phyloP scores from a whole-genome alignment of 2,329 filamentous ascomycete species.

The Trichoderma simmonsii region DNA sequence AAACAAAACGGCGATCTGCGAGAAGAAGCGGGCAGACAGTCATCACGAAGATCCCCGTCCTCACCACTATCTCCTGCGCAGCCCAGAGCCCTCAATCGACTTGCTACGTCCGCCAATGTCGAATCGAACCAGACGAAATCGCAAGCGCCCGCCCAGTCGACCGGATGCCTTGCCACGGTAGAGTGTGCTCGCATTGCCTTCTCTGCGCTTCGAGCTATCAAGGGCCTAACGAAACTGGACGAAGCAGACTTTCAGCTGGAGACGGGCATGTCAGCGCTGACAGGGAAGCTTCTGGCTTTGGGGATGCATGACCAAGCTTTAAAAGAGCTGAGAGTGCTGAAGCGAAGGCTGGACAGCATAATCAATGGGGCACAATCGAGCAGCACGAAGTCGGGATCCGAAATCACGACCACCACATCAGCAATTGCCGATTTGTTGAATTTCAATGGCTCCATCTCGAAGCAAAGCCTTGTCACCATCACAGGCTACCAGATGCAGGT shows the following conservation, averaged over 20 bases:
- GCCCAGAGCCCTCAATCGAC: constrained; percentile 58
- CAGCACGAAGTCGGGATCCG: constrained; percentile 27
- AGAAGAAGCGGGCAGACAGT: constrained; percentile 38
- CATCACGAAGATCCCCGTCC: constrained; percentile 54
- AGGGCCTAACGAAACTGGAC: constrained; percentile 51
- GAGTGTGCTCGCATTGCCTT: constrained; percentile 71
- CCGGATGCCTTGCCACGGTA: constrained; percentile 54
- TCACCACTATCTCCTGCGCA: constrained; percentile 60
- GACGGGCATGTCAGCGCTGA: constrained; percentile 66
- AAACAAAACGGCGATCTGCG: constrained; percentile 33
- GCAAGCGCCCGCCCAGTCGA: constrained; percentile 32
- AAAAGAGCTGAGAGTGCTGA: constrained; percentile 66
- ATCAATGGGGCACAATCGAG: constrained; percentile 32
- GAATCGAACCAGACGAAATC: constrained; percentile 34
- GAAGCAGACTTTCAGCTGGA: constrained; percentile 68
- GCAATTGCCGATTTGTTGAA: constrained; percentile 58
- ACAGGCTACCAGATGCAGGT: constrained; percentile 63
- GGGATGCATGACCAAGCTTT: constrained; percentile 65
- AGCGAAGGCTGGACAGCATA: constrained; percentile 54
- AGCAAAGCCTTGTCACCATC: constrained; percentile 51
- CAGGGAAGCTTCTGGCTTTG: constrained; percentile 62
- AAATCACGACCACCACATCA: constrained; percentile 29
- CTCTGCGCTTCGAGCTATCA: constrained; percentile 56
- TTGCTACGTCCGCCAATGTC: constrained; percentile 47
- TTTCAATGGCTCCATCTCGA: constrained; percentile 49